Base-by-base conservation (phyloP, 805 yeast genomes). In the Ogataea glucozyma region DNA sequence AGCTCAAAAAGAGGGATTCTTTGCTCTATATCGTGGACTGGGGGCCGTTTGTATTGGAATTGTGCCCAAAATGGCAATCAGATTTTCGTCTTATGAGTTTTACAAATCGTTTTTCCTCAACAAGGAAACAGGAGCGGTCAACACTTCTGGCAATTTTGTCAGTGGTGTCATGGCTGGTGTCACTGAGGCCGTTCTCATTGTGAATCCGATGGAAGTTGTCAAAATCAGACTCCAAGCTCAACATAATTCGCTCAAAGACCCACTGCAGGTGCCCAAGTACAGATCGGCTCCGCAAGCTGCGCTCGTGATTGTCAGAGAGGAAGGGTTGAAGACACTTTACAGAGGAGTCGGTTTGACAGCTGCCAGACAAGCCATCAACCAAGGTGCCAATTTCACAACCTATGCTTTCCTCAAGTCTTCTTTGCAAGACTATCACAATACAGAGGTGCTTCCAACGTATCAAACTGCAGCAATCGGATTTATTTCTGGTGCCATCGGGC, bases 101-200 rank as follows among this genome's bases (percentile, higher is more conserved):
- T 88, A 85, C 72, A 83, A 95, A 67, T 73, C 81, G 10, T 64
- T 79, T 44, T 73, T 91, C 50, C 76, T 78, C 26, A 78, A 80
- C 46, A 64, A 66, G 38, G 73, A 73, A 39, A 79, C 86, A 41
- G 85, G 88, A 19, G 67, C 72, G 10, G 81, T 88, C 42, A 62
- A 85, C 31, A 85, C 97, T 4, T 77, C 79, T 36, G 76, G 80
- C 56, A 87, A 90, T 9, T 91, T 91, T 62, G 53, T 86, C 39
- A 90, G 97, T 32, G 99, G 99, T 69, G 93, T 91, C 19, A 90
- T 96, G 65, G 98, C 99, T 14, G 99, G 99, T 70, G 73, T 88
- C 62, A 88, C 97, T 38, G 99, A 91, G 69, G 97, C 98, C 2
- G 90, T 93, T 43, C 68, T 85, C 46, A 91, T 91, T 45, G 99